Evolutionary conservation across 225 moss, liverwort and hornwort genomes (phyloP).

Genomic region (Marchantia polymorpha): DNA sequence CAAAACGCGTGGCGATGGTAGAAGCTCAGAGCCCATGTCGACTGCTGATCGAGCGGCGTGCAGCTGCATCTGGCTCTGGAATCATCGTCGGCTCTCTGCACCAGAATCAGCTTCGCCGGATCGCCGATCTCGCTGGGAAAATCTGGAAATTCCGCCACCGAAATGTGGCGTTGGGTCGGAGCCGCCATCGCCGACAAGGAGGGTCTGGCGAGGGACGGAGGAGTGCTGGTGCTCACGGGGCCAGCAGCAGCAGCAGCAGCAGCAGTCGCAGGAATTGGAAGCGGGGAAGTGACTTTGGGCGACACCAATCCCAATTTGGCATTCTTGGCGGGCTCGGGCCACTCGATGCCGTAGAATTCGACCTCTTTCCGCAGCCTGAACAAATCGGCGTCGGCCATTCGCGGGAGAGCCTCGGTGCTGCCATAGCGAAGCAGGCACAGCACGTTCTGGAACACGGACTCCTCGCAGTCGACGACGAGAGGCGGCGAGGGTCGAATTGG

Average conservation of each 20-base stretch:
- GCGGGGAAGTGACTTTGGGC: slow-evolving; percentile 23
- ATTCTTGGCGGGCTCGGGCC: slow-evolving; percentile 26
- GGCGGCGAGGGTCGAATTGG: slow-evolving; percentile 12
- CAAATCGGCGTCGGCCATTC: slow-evolving; percentile 57
- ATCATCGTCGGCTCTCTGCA: slow-evolving; percentile 52
- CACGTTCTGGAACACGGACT: slow-evolving; percentile 58
- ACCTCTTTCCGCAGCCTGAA: slow-evolving; percentile 60
- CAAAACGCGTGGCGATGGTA: slow-evolving; percentile 65
- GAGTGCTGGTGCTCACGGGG: neutral
- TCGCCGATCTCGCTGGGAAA: slow-evolving; percentile 57
- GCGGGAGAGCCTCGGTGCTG: slow-evolving; percentile 60
- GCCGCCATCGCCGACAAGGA: neutral
- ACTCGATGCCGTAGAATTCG: slow-evolving; percentile 67
- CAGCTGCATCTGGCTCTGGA: slow-evolving; percentile 49
- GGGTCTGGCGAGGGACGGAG: neutral
- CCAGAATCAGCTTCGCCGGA: slow-evolving; percentile 50
- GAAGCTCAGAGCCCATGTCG: slow-evolving; percentile 64
- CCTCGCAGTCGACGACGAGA: slow-evolving; percentile 62
- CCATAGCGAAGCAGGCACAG: slow-evolving; percentile 58
- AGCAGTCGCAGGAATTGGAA: neutral
- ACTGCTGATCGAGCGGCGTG: slow-evolving; percentile 43
- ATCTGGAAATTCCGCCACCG: slow-evolving; percentile 44
- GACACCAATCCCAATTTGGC: slow-evolving; percentile 19
- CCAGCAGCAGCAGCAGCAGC: neutral
- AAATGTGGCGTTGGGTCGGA: neutral